A percentile compares a stretch with the other conserved stretches of the same genome.
Conservation (phyloP, 1,284 basidiomycete species). For the Boletus austroedulis region DNA sequence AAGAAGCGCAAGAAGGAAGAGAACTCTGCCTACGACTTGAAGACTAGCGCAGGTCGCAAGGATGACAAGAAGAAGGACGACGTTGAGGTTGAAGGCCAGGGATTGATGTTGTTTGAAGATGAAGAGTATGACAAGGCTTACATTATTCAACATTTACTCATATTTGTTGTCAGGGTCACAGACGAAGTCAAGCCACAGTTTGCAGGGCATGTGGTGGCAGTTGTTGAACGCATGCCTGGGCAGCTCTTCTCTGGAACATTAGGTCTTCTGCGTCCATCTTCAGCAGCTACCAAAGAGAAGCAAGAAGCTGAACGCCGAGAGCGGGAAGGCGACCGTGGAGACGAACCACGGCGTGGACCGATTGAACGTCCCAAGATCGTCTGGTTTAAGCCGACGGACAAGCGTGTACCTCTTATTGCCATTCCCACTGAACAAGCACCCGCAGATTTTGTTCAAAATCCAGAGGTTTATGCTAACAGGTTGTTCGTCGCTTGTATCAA, state of each 20-base stretch:
- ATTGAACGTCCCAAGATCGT: slow-evolving; percentile 97
- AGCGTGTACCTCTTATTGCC: slow-evolving; percentile 97
- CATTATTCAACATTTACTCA: slow-evolving; percentile 8
- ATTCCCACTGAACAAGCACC: slow-evolving; percentile 99
- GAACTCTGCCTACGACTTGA: slow-evolving; percentile 86
- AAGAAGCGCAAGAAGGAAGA: slow-evolving; percentile 99
- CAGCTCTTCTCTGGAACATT: slow-evolving; percentile 98
- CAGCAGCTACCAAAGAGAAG: slow-evolving; percentile 98
- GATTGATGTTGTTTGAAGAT: slow-evolving; percentile 93
- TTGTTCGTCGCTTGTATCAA: slow-evolving; percentile 99
- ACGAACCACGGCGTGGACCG: slow-evolving; percentile 70
- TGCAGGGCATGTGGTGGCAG: slow-evolving; percentile 96
- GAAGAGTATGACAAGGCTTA: slow-evolving; percentile 68
- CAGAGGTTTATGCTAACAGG: slow-evolving; percentile 86
- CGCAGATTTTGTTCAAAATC: slow-evolving; percentile 91
- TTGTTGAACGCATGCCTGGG: slow-evolving; percentile 98
- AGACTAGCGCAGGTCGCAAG: slow-evolving; percentile 74
- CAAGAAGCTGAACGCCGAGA: slow-evolving; percentile 97
- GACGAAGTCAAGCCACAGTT: slow-evolving; percentile 96
- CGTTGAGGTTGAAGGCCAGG: slow-evolving; percentile 98
- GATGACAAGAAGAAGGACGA: slow-evolving; percentile 99
- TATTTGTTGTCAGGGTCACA: slow-evolving; percentile 63
- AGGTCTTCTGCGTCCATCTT: slow-evolving; percentile 92
- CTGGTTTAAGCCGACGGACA: slow-evolving; percentile 99
- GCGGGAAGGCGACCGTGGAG: slow-evolving; percentile 88